Evolutionary conservation across 257 asterid genomes (phyloP).

Genomic region (Vinca minor): DNA sequence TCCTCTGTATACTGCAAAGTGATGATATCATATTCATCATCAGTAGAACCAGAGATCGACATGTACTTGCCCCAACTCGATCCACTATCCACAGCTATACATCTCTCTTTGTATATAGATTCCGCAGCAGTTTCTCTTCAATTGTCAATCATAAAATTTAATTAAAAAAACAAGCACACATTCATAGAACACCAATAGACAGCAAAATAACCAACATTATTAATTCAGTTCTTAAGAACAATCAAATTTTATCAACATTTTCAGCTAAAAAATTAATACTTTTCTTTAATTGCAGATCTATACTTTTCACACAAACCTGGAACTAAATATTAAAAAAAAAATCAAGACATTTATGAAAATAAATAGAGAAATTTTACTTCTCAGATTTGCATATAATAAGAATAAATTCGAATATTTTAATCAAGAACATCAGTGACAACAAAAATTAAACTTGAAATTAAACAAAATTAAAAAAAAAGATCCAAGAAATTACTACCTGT

Average conservation of each 20-base stretch:
- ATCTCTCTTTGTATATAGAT: conserved; percentile 84
- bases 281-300: neutral
- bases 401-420: no score
- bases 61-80: conserved; percentile 93
- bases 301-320: neutral
- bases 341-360: neutral
- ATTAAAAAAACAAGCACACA: conserved; percentile 19
- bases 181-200: neutral
- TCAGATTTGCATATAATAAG: neutral
- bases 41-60: conserved; percentile 77
- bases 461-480: neutral
- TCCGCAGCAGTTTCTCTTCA: conserved; percentile 90
- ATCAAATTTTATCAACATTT: neutral
- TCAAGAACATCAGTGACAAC: neutral
- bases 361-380: neutral
- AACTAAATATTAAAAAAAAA: no score
- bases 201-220: neutral
- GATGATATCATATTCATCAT: conserved; percentile 85
- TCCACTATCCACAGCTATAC: conserved; percentile 75
- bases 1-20: conserved; percentile 87
- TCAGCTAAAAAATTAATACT: neutral
- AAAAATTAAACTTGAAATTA: neutral
- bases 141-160: conserved; percentile 25
- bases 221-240: neutral
- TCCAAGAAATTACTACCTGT: conserved; percentile 55